Evolutionary conservation across 2,329 filamentous ascomycete genomes (phyloP).

Genomic region (Periglandula ipomoeae): DNA sequence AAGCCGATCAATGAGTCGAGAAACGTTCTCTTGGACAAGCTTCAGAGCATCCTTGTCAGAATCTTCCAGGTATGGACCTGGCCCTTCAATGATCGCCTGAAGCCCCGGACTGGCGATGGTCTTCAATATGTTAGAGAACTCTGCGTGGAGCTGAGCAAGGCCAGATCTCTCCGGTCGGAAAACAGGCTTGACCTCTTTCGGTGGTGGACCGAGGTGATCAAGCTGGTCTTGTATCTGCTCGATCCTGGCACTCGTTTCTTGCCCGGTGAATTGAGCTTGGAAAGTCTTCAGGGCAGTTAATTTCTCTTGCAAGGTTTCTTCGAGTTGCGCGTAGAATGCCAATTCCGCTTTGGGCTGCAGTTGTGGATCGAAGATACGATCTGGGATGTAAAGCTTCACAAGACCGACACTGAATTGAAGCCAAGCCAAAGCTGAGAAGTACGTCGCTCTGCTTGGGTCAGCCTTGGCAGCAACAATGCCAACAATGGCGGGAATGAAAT

Average conservation of each 20-base stretch:
- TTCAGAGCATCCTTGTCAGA: conserved; percentile 30
- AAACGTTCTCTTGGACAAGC: conserved; percentile 48
- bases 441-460: conserved; percentile 13
- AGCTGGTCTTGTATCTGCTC: conserved; percentile 55
- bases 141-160: conserved; percentile 64
- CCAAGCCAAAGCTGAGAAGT: conserved; percentile 52
- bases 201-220: conserved; percentile 53
- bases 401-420: conserved; percentile 65
- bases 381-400: conserved; percentile 74
- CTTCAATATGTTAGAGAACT: conserved; percentile 70
- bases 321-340: conserved; percentile 45
- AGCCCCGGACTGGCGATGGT: conserved; percentile 39
- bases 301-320: conserved; percentile 43
- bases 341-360: conserved; percentile 57
- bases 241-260: conserved; percentile 57
- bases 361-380: conserved; percentile 77
- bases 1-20: conserved; percentile 62
- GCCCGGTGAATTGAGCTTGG: conserved; percentile 58
- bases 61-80: conserved; percentile 14
- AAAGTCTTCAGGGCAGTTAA: conserved; percentile 55
- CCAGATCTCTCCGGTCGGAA: conserved; percentile 63
- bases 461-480: conserved; percentile 27
- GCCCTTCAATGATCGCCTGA: conserved; percentile 3
- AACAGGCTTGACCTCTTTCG: conserved; percentile 54
- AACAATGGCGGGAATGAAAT: conserved; percentile 37